Evolutionary conservation across 345 rosid genomes (phyloP), one percentile per base, ranked within the genome.

Genomic region (Rhizophora apiculata): DNA sequence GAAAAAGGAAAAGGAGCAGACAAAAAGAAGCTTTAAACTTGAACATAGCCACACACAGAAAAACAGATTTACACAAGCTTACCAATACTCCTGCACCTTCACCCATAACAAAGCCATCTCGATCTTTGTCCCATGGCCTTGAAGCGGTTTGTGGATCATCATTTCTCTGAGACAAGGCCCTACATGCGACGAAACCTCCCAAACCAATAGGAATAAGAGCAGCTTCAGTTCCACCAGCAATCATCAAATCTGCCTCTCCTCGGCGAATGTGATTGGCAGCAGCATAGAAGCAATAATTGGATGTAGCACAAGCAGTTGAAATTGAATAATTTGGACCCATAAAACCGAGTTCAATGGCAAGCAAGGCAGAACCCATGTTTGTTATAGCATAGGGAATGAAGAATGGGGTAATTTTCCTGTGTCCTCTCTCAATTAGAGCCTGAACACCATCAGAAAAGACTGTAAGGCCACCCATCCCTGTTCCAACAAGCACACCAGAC

Each of bases 201-300:
- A 96, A 80, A n/a, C 97, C 99, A 70, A 92, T 88, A 63, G 99
- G 99, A 79, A 96, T 86, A 65, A 96, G 84, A 34, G 97, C 96
- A 76, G 99, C 99, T 84, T 96, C 99, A 27, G 98, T 92, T 80
- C 99, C 98, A 72, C 99, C 99, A 72, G 99, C 97, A 82, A 96
- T 66, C 96, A 96, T 96, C 88, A 96, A 65, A 77, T 96, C 98
- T 70, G 98, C 99, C 87, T 92, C 98, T 57, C 98, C 98, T 19
- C 95, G 94, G 34, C 97, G 99, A 68, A 96, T 92, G 81, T 92
- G 97, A 67, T 96, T 92, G 24, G 99, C 98, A 80, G 99, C 99
- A 72, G 97, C 97, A 72, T 89, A 96, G 75, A 96, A 92, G 84
- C 99, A 96, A 78, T 86, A 92, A 77, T 95, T 96, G 49, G 99